Conservation (phyloP, 805 yeast genomes). For the Barnettozyma siamensis region DNA sequence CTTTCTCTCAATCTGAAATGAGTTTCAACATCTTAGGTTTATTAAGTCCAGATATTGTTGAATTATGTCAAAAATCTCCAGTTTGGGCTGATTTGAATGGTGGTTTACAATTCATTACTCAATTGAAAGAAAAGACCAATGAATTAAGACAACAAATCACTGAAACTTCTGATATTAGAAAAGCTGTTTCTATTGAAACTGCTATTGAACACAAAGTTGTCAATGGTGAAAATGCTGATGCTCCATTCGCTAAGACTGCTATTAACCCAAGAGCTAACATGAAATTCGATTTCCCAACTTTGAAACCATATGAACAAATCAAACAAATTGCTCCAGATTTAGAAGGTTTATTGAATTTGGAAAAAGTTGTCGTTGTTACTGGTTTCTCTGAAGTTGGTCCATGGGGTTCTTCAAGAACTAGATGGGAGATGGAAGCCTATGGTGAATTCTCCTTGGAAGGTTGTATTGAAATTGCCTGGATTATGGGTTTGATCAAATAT, state of each 20-base stretch:
- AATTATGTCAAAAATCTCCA: constrained; percentile 87
- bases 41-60: constrained; percentile 77
- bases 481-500: constrained; percentile 95
- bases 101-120: constrained; percentile 90
- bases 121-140: constrained; percentile 82
- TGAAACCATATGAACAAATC: constrained; percentile 71
- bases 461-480: constrained; percentile 99
- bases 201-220: constrained; percentile 79
- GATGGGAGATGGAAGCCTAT: constrained; percentile 98
- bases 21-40: constrained; percentile 96
- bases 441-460: constrained; percentile 98
- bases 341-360: constrained; percentile 87
- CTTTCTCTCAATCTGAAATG: constrained; percentile 98
- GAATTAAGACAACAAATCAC: constrained; percentile 67
- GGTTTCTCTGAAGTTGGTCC: constrained; percentile 99
- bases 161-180: constrained; percentile 86
- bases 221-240: constrained; percentile 83
- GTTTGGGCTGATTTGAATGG: constrained; percentile 98
- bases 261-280: constrained; percentile 94
- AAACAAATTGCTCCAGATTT: constrained; percentile 65
- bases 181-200: constrained; percentile 92
- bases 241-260: constrained; percentile 69
- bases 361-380: constrained; percentile 87
- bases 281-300: constrained; percentile 87
- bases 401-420: constrained; percentile 98